Base-by-base conservation (phyloP, 2,329 filamentous ascomycete species). In the Truncatella angustata region DNA sequence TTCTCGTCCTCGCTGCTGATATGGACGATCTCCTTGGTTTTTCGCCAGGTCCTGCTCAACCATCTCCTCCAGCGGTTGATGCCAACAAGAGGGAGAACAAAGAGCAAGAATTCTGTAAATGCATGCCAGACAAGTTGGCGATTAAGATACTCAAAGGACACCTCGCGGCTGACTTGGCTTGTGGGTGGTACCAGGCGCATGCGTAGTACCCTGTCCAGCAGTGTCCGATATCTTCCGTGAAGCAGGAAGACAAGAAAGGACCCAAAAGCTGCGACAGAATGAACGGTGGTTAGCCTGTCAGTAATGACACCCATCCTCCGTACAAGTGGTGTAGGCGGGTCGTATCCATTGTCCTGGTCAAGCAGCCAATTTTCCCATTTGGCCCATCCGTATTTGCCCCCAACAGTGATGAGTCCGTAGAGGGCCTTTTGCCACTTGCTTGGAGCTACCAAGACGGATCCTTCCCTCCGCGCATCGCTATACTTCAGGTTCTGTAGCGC, bases 51-150 rank as follows among this genome's bases (percentile, higher is more conserved):
- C 56, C 91, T 82, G 18, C 82, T 79, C n/a, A 97, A 76, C 87
- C 93, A 96, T 59, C 92, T 82, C 53, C 91, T 84, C 94, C 94
- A 99, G 58, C 91, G 84, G 63, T 89, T 87, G 60, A 99, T 93
- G 48, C 94, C 94, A 37, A 99, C 89, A n/a, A 99, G 80, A 0
- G 94, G 94, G n/a, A 99, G 79, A 16, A 97, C 82, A 69, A 97
- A 99, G 28, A 99, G 81, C n/a, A 99, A 77, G 63, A 99, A 99
- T 68, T 99, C 94, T 23, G 94, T 99, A 64, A 99, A 96, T n/a
- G 94, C 94, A 71, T 99, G 94, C 94, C 94, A 99, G 34, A 99
- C 94, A 10, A 99, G 84, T 72, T 99, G 94, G 44, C 94, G 86
- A 69, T 99, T 99, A 46, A 97, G 82, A 64, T 97, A 97, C 72